Conservation (phyloP, 1,284 basidiomycete genomes). For the Leccinum solheimii region DNA sequence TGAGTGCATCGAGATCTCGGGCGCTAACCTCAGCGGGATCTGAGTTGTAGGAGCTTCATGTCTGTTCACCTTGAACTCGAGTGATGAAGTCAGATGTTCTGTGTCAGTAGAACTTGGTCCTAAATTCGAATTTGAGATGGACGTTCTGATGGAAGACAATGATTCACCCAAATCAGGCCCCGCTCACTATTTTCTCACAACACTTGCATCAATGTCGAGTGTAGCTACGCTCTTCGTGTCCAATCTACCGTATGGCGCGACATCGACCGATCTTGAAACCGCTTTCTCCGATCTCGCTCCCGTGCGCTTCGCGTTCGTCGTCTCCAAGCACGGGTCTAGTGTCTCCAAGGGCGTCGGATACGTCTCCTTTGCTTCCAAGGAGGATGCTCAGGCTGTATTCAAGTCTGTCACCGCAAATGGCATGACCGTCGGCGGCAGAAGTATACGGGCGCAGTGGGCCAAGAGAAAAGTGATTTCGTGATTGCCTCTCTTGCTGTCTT, state of each 20-base stretch:
- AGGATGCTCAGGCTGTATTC: slow-evolving; percentile 84
- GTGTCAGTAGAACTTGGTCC: not conserved
- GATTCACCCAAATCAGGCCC: too few relatives aligned
- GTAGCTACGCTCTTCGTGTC: slow-evolving; percentile 72
- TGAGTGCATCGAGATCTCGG: not conserved
- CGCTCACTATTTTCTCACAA: not conserved
- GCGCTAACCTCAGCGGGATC: too few relatives aligned
- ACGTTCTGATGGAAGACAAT: not conserved
- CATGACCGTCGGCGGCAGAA: slow-evolving; percentile 62
- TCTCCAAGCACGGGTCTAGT: slow-evolving; percentile 76
- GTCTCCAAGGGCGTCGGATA: slow-evolving; percentile 98
- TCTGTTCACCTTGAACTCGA: not conserved
- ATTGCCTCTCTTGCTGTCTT: not conserved
- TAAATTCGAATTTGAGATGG: not conserved
- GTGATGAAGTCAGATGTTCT: not conserved
- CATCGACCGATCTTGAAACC: slow-evolving; percentile 87
- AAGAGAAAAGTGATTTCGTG: slow-evolving; percentile 59
- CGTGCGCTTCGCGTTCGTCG: slow-evolving; percentile 92
- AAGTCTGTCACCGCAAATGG: slow-evolving; percentile 58
- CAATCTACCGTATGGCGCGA: slow-evolving; percentile 86
- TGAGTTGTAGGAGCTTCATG: not conserved
- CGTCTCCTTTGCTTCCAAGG: slow-evolving; percentile 86
- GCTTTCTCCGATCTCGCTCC: slow-evolving; percentile 96
- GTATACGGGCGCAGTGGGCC: slow-evolving; percentile 79
- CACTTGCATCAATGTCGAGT: not conserved